Conservation (phyloP, 1,284 basidiomycete species). For the Fomitopsis schrenkii region DNA sequence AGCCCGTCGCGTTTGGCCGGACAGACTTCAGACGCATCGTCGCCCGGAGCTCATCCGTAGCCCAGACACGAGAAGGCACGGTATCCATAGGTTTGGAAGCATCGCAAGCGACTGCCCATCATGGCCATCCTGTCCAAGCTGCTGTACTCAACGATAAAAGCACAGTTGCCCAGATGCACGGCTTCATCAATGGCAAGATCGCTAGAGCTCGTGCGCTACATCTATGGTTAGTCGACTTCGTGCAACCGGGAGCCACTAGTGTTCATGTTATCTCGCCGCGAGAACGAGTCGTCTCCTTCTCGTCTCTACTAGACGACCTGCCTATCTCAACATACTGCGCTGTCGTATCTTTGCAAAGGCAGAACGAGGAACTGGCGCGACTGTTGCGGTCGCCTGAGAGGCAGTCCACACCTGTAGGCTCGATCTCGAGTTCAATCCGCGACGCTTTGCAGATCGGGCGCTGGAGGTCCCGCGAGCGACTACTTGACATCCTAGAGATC, state of each 20-base stretch:
- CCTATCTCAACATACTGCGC: slow-evolving; percentile 57
- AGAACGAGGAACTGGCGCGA: slow-evolving; percentile 47
- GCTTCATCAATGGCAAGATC: slow-evolving; percentile 61
- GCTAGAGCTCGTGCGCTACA: slow-evolving; percentile 62
- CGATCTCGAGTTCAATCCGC: slow-evolving; percentile 46
- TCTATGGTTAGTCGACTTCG: slow-evolving; percentile 44
- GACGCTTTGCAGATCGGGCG: slow-evolving; percentile 50
- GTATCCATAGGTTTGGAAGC: slow-evolving; percentile 41
- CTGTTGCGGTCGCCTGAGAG: slow-evolving; percentile 45
- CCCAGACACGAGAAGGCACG: slow-evolving; percentile 34
- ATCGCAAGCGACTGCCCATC: slow-evolving; percentile 46
- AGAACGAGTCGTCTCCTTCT: slow-evolving; percentile 50
- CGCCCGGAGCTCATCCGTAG: slow-evolving; percentile 39
- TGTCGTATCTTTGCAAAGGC: slow-evolving; percentile 49
- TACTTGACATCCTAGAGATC: slow-evolving; percentile 57
- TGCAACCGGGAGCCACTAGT: slow-evolving; percentile 37
- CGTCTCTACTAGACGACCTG: slow-evolving; percentile 56
- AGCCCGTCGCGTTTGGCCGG: slow-evolving; percentile 50
- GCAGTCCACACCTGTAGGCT: slow-evolving; percentile 41
- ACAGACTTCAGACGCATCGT: slow-evolving; percentile 28
- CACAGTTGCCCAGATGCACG: slow-evolving; percentile 64
- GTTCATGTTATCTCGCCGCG: slow-evolving; percentile 46
- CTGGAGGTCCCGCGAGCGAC: slow-evolving; percentile 49
- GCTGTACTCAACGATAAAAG: slow-evolving; percentile 62
- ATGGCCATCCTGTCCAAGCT: slow-evolving; percentile 51